Evolutionary conservation across 2,329 filamentous ascomycete genomes (phyloP).

Genomic region (Berkeleyomyces basicola): DNA sequence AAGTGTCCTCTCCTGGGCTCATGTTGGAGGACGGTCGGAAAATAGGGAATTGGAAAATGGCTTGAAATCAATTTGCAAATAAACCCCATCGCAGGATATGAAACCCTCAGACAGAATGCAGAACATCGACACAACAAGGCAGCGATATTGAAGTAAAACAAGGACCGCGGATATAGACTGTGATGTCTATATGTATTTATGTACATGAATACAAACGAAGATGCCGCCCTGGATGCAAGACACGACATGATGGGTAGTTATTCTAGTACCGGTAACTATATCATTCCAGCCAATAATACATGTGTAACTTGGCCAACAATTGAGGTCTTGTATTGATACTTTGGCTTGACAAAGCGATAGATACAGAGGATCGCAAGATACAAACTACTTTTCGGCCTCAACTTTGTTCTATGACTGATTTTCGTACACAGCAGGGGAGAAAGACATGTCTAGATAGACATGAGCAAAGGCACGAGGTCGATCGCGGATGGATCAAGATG

Average conservation of each 20-base stretch:
- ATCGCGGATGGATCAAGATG: too few species aligned
- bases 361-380: too few species aligned
- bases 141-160: not conserved
- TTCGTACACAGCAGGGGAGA: too few species aligned
- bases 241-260: not conserved
- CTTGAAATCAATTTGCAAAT: too few species aligned
- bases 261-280: not conserved
- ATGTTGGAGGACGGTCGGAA: not conserved
- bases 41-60: too few species aligned
- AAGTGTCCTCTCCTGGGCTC: not conserved
- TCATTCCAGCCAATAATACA: not conserved
- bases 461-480: too few species aligned
- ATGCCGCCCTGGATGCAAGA: not conserved
- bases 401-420: too few species aligned
- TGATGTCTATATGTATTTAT: not conserved
- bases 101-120: not conserved
- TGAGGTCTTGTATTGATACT: not conserved
- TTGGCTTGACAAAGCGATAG: too few species aligned
- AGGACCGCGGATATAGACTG: not conserved
- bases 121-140: not conserved
- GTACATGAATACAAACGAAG: not conserved
- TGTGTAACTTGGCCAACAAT: not conserved
- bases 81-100: not conserved
- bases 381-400: too few species aligned
- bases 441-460: too few species aligned